A percentile compares a stretch with the other conserved stretches of the same genome.
Conservation (phyloP, 345 rosid genomes). For the Bruguiera sexangula region DNA sequence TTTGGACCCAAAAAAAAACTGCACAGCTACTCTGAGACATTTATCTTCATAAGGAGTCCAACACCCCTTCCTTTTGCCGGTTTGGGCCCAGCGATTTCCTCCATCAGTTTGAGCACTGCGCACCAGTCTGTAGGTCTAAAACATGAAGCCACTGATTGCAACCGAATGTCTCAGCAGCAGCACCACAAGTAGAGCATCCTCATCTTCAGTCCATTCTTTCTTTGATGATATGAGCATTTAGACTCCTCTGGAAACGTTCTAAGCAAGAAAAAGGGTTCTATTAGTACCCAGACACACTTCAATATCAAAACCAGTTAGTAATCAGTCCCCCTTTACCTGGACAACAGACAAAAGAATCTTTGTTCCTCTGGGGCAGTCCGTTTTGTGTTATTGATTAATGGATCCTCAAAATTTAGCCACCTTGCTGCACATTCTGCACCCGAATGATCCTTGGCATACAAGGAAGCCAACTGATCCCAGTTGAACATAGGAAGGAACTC, state of each 20-base stretch:
- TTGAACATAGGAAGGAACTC: slow-evolving; percentile 74
- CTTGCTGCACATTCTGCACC: slow-evolving; percentile 87
- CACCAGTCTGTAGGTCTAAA: slow-evolving; percentile 71
- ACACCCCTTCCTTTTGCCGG: slow-evolving; percentile 47
- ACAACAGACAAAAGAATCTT: slow-evolving; percentile 43
- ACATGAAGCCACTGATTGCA: slow-evolving; percentile 76
- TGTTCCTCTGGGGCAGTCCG: slow-evolving; percentile 78
- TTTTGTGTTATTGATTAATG: slow-evolving; percentile 52
- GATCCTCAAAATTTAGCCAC: slow-evolving; percentile 85
- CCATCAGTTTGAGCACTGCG: slow-evolving; percentile 82
- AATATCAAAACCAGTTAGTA: slow-evolving; percentile 62
- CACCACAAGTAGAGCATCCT: slow-evolving; percentile 75
- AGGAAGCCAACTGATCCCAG: slow-evolving; percentile 77
- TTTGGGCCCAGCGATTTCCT: slow-evolving; percentile 60
- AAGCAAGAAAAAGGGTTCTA: slow-evolving; percentile 83
- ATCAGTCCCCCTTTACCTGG: slow-evolving; percentile 57
- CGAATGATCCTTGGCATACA: slow-evolving; percentile 49
- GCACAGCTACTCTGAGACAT: slow-evolving; percentile 68
- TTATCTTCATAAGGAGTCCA: slow-evolving; percentile 69
- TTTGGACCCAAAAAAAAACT: slow-evolving; percentile 67
- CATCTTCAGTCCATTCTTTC: slow-evolving; percentile 76
- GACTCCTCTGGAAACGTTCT: slow-evolving; percentile 75
- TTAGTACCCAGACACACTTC: slow-evolving; percentile 61
- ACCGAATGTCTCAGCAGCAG: slow-evolving; percentile 64
- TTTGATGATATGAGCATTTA: slow-evolving; percentile 63